Evolutionary conservation across 495 filamentous ascomycete genomes (phyloP), one percentile per base, ranked within the genome.

Genomic region (Cairneyella variabilis): DNA sequence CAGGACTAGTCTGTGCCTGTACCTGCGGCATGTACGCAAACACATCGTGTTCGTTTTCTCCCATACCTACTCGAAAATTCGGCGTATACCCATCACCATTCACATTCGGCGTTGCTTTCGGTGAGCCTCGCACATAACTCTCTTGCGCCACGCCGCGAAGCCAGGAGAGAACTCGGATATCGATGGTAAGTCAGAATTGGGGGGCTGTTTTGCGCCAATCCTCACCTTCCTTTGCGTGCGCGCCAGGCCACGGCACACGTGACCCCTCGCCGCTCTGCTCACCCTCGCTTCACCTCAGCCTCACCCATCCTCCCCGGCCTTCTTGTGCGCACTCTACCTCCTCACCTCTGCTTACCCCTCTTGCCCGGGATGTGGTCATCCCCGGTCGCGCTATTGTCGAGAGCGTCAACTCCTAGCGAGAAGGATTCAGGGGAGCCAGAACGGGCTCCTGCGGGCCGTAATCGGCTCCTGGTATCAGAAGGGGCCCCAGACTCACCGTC

Each of bases 1-100:
- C 48, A 40, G 57, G 57, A 44, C 52, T 56, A 1, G 34, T 14
- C 18, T 44, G 41, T 3, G 37, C 26, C 28, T 54, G 48, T 10
- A 27, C 34, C 26, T 50, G 37, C 8, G 57, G 57, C 51, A 59
- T 54, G 34, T 54, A 59, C 3, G 40, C 51, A 59, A 45, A 55
- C 9, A 46, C 39, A 46, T 59, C 57, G 32, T n/a, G 32, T 16
- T 36, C 49, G 14, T 32, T 49, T 7, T 34, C 43, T 12, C 18
- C 34, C 1, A 36, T n/a, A n/a, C 20, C 22, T 16, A 25, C 43
- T 11, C 17, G 23, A 1, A 25, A n/a, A n/a, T 14, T 22, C 17
- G 37, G 28, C 21, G 20, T 32, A n/a, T 45, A 16, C 3, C 23
- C 36, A 17, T 45, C 46, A 37, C 9, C 36, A 11, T 11, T 39